Base-by-base conservation (phyloP, 352 stramenopile genomes). In the Phytophthora citricola region DNA sequence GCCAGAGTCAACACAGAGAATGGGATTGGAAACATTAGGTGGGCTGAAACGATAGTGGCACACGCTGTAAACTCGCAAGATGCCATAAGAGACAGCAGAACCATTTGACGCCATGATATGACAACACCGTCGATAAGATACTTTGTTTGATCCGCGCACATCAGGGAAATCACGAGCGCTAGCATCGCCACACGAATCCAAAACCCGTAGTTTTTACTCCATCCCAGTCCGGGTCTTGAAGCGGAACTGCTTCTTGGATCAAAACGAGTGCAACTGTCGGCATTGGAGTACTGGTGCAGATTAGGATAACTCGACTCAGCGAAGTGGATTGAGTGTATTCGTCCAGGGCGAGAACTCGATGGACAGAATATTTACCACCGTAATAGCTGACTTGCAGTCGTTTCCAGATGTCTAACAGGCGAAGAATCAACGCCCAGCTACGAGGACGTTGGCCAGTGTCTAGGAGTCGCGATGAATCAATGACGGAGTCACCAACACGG, bases 341-440 rank as follows among this genome's bases (percentile, higher is more conserved):
- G 2, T 74, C 54, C 4, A 74, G 40, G 6, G 60, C 66, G 4
- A 70, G 17, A 2, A 74, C 20, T 22, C 66, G 60, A 39, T 74
- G 52, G 10, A 74, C 56, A 1, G 66, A 74, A 48, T 63, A 74
- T 29, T 69, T 70, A 12, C 55, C 54, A 14, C 66, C 53, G 3
- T 59, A 66, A 31, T 62, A 66, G 20, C 60, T 71, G 20, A 74
- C 43, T 46, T 75, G 53, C 5, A 71, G 9, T 14, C 29, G 38
- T n/a, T 58, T 54, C 47, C 51, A 69, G 14, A 38, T 26, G 11
- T 27, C n/a, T 29, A 46, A 10, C 15, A 52, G 14, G 12, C 9
- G 9, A 17, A 24, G 11, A 36, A 51, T 52, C 3, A 29, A 52
- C n/a, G 15, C 5, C 46, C 26, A 52, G 3, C 11, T 27, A 39